Evolutionary conservation across 2,329 filamentous ascomycete species (phyloP), one percentile per base, ranked within the genome.

Genomic region (Torrubiella hemipterigena): DNA sequence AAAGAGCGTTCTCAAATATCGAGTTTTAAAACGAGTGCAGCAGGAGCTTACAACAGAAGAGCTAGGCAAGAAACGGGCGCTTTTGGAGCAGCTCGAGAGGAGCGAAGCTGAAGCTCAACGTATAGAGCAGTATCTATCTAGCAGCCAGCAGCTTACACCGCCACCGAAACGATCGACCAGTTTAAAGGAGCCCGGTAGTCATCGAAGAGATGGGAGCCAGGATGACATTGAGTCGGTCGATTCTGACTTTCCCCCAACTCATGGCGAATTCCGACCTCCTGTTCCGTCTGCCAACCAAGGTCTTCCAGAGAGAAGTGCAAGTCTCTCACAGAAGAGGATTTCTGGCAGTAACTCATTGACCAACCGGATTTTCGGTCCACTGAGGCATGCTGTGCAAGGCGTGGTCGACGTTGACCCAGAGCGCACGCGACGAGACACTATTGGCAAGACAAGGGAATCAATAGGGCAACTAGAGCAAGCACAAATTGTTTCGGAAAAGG

Each of bases 11-110:
- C 63, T 98, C 33, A 75, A 83, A 41, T 98, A 95, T 52, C 70
- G 91, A 12, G 80, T 96, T 3, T 62, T 95, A 39, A 98, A 98
- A 62, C 73, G 91, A 28, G 84, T 98, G 32, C 91, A 98, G 51
- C 86, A 96, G 54, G 91, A 98, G 50, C 89, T 96, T 77, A 96
- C 91, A 2, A 79, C 80, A 27, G 91, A 98, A 36, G 87, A 98
- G 46, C 65, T 98, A 9, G 72, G 79, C 33, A 94, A 89, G 65
- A 96, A 96, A 62, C 76, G 72, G 45, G 63, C 70, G 3, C 67
- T 91, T 10, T 67, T 98, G 11, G 84, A 93, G 27, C 81, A 87
- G 29, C 63, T 98, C n/a, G 91, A 98, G 59, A 75, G 77, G 36
- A 96, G 89, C 49, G 91, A 98, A 56, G 71, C 81, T 6, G 91